A percentile compares a stretch with the other conserved stretches of the same genome.
phyloP scores from a whole-genome alignment of 2,329 filamentous ascomycete species.

The Clarireedia paspali region DNA sequence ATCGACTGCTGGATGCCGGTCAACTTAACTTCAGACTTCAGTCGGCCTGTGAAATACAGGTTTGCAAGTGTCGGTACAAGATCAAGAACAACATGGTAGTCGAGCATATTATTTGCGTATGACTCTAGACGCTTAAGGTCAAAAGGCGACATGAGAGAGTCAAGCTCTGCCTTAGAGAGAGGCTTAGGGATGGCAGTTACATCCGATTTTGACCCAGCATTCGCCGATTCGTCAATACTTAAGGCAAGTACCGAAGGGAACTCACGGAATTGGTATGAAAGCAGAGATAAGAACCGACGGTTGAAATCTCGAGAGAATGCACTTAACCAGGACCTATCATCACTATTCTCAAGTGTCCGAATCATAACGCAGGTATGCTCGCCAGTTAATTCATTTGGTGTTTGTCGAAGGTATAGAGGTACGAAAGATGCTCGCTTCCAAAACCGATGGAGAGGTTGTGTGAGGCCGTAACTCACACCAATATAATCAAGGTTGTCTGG shows the following conservation, averaged over 20 bases:
- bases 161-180: conserved; percentile 69
- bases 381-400: conserved; percentile 89
- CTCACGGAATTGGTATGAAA: conserved; percentile 85
- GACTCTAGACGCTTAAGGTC: conserved; percentile 92
- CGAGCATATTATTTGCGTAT: conserved; percentile 93
- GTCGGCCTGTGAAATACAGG: conserved; percentile 76
- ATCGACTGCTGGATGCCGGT: conserved; percentile 80
- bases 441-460: conserved; percentile 81
- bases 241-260: conserved; percentile 75
- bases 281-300: conserved; percentile 77
- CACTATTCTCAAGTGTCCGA: conserved; percentile 60
- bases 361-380: conserved; percentile 99
- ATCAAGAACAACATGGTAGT: conserved; percentile 96
- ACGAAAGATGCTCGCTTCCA: conserved; percentile 86
- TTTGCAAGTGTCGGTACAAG: conserved; percentile 75
- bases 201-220: conserved; percentile 61
- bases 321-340: conserved; percentile 77
- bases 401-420: conserved; percentile 91
- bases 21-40: conserved; percentile 61
- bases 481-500: conserved; percentile 82
- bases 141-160: conserved; percentile 74
- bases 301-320: conserved; percentile 93
- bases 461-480: conserved; percentile 92
- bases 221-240: conserved; percentile 81
- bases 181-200: conserved; percentile 42